Conservation (phyloP, 306 rosid genomes). For the Cucumis hystrix region DNA sequence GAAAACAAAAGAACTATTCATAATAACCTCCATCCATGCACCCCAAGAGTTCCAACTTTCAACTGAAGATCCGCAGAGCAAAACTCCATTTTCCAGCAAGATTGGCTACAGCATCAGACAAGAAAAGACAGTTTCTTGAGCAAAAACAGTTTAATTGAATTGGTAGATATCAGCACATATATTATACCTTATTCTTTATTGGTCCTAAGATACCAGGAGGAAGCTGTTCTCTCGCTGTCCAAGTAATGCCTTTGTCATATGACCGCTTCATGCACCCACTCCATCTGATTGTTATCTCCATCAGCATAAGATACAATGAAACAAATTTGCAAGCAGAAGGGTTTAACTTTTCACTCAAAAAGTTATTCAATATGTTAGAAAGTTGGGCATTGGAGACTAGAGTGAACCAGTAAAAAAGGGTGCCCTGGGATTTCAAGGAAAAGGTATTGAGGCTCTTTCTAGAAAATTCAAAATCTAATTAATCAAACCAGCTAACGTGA, state of each 20-base stretch:
- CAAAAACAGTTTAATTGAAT: neutral
- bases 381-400: neutral
- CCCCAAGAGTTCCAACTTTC: slow-evolving; percentile 99
- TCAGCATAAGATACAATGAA: neutral
- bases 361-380: neutral
- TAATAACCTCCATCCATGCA: slow-evolving; percentile 76
- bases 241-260: slow-evolving; percentile 61
- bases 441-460: neutral
- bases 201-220: slow-evolving; percentile 99
- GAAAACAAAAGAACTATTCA: neutral
- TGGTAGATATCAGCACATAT: neutral
- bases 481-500: neutral
- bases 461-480: neutral
- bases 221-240: slow-evolving; percentile 83
- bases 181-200: slow-evolving; percentile 75
- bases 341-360: neutral
- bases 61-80: slow-evolving; percentile 93
- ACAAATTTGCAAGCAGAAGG: neutral
- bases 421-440: neutral
- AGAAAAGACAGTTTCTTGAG: neutral
- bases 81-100: slow-evolving; percentile 58
- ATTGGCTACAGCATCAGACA: slow-evolving; percentile 50
- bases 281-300: slow-evolving; percentile 44
- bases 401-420: neutral
- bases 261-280: slow-evolving; percentile 86